Percentiles rank a stretch among this genome's conserved stretches.
Evolutionary conservation across 176 grass and related monocot species (phyloP).

Genomic region (Saccharum officinarum): DNA sequence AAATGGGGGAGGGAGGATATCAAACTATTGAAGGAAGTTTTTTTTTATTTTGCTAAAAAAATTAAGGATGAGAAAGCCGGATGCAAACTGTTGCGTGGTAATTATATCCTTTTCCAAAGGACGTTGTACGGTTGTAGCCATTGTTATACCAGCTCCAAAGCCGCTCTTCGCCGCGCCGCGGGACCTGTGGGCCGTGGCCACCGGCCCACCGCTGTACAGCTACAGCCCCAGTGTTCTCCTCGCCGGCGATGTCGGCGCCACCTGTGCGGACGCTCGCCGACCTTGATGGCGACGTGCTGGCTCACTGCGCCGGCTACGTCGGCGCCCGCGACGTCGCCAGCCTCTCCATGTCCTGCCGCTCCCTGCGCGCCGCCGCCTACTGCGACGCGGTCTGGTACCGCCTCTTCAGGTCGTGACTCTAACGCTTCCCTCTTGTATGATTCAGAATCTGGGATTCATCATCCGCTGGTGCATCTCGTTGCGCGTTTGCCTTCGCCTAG

Average conservation of each 20-base stretch:
- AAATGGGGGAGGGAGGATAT: no score
- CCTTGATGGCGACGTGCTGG: constrained; percentile 69
- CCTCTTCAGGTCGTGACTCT: constrained; percentile 56
- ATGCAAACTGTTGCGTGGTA: no score
- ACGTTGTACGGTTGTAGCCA: no score
- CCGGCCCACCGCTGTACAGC: background rate
- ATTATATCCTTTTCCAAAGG: no score
- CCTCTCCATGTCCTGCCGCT: constrained; percentile 66
- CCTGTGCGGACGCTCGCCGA: constrained; percentile 51
- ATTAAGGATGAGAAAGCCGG: no score
- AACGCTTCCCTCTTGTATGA: background rate
- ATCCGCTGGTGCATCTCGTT: background rate
- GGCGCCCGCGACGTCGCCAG: constrained; percentile 58
- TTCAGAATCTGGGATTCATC: background rate
- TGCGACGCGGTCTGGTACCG: constrained; percentile 74
- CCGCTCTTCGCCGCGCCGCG: background rate
- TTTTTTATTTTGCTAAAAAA: no score
- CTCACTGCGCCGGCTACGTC: constrained; percentile 59
- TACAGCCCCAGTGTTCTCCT: constrained; percentile 5
- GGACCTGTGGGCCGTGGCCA: background rate
- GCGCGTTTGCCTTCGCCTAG: background rate
- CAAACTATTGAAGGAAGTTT: no score
- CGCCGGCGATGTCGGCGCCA: constrained; percentile 27
- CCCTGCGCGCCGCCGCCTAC: constrained; percentile 56
- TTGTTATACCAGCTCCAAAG: background rate